Evolutionary conservation across 805 yeast species (phyloP).

Genomic region (Candida rishiriensis): DNA sequence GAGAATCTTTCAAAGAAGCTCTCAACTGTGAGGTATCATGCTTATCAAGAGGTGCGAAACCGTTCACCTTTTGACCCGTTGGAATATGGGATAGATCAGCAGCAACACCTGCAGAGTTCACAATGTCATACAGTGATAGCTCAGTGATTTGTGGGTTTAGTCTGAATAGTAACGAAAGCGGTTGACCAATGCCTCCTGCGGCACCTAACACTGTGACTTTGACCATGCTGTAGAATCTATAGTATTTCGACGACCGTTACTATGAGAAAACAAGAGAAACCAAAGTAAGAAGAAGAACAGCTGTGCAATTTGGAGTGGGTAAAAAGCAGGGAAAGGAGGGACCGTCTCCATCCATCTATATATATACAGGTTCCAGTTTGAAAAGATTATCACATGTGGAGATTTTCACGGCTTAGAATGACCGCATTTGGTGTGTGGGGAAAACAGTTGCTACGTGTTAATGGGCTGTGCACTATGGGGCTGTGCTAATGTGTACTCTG

Average conservation of each 20-base stretch:
- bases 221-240: slow-evolving; percentile 10
- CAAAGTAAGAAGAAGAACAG: too few relatives aligned
- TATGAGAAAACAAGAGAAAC: too few relatives aligned
- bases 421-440: too few relatives aligned
- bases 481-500: too few relatives aligned
- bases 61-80: slow-evolving; percentile 18
- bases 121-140: slow-evolving; percentile 80
- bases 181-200: slow-evolving; percentile 94
- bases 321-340: too few relatives aligned
- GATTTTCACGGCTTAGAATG: too few relatives aligned
- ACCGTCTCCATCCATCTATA: too few relatives aligned
- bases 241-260: not conserved
- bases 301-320: too few relatives aligned
- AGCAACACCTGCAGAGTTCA: slow-evolving; percentile 80
- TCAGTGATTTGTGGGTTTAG: slow-evolving; percentile 58
- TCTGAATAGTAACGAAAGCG: slow-evolving; percentile 76
- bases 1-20: slow-evolving; percentile 40
- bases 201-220: slow-evolving; percentile 88
- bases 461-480: too few relatives aligned
- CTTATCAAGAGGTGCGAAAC: slow-evolving; percentile 21
- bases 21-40: slow-evolving; percentile 33
- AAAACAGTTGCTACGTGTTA: too few relatives aligned
- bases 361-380: too few relatives aligned
- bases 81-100: slow-evolving; percentile 80
- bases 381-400: too few relatives aligned